Base-by-base conservation (phyloP, 257 asterid species). In the Capsicum pubescens region DNA sequence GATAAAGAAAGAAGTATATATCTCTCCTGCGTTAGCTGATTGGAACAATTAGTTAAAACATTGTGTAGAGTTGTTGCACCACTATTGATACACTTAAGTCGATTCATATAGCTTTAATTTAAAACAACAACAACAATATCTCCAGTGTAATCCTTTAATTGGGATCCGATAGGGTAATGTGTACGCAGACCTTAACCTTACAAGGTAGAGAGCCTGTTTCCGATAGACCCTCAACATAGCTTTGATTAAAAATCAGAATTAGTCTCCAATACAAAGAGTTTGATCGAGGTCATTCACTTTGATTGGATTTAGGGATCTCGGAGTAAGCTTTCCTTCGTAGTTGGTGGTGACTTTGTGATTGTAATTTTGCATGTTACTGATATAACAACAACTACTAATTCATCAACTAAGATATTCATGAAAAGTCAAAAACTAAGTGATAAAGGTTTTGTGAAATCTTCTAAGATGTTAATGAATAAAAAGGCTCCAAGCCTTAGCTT, bases 271-370 rank as follows among this genome's bases (percentile, higher is more conserved):
- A 52, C 10, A 13, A 52, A 52, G 61, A 13, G 81, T 52, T 52
- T 21, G 14, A 76, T 13, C 14, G 2, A 0, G 13, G 44, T 8
- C 8, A 76, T 50, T 76, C 63, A 21, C 61, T 76, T 50, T 63
- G 81, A 52, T 76, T 50, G 81, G 81, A 52, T 26, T 21, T 76
- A 68, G 19, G 69, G 60, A 68, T 39, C 21, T 68, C 54, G 8
- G 54, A 39, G 77, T 52, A 68, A 68, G 54, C 32, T 68, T 68
- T 36, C 7, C 77, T 8, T 36, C 54, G 26, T 68, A 39, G 26
- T 39, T 68, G 77, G 26, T 68, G 0, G 14, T 3, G 54, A 68
- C 1, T 68, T 68, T 68, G 52, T 68, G 52, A 39, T 36, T 3
- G 77, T 36, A 36, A 15, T 68, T 68, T 26, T 26, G 32, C 32